Evolutionary conservation across 352 stramenopile species (phyloP), one percentile per base, ranked within the genome.

Genomic region (Phytophthora pini): DNA sequence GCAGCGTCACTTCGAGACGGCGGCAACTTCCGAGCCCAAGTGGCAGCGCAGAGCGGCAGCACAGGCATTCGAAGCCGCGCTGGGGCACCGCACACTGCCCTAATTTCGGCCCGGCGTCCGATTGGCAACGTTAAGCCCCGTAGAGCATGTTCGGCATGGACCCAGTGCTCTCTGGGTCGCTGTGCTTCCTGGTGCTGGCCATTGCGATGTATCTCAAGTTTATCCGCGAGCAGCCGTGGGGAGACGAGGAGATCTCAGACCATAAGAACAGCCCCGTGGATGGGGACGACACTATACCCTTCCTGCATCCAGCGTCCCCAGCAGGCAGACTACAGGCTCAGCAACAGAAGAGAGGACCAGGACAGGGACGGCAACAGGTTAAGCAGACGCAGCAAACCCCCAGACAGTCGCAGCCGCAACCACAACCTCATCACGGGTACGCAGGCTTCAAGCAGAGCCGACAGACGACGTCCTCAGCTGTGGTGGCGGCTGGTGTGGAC

Each of bases 161-260:
- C 72, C 87, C 87, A 9, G 87, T 95, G 63, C 74, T 95, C 34
- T 90, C 87, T 27, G 87, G 87, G n/a, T 95, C 87, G 69, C 75
- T 95, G 26, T 95, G 87, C 63, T 95, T 95, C 65, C 68, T 95
- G 47, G 84, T 92, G 68, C 72, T 95, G 46, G 86, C 87, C 53
- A 88, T 95, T 56, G 80, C 89, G 60, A 92, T 95, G 87, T 95
- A 95, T 72, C 80, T 95, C 60, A 91, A 92, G 57, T 95, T 95
- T 55, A 91, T 95, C 57, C 80, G 86, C 49, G 82, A 92, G 64
- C 79, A 90, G 58, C 82, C 77, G 53, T 79, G 77, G 74, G 47
- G 74, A 44, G 83, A 89, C 46, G 85, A 89, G 43, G 78, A 88
- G 36, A 54, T 84, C 5, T 56, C 55, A 29, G 72, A 84, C 58